Evolutionary conservation across 2,329 filamentous ascomycete genomes (phyloP), one percentile per base, ranked within the genome.

Genomic region (Incumbomyces delicatus): DNA sequence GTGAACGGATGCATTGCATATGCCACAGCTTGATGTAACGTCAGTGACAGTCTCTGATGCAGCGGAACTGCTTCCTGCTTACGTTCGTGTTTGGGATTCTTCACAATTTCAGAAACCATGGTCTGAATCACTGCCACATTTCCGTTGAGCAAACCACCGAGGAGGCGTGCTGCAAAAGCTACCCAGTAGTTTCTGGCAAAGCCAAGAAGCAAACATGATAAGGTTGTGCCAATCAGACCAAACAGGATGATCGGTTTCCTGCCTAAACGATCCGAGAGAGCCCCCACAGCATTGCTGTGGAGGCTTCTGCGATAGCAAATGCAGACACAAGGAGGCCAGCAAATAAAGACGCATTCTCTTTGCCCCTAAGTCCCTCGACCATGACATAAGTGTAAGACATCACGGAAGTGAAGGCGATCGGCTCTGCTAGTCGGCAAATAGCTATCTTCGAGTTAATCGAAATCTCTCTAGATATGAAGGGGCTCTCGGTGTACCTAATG

Each of bases 91-190:
- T 67, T 64, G 1, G 67, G 67, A 63, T 85, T 82, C 43, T 74
- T 71, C 22, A 87, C 77, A 34, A 84, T 81, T 62, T 87, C 83
- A 1, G 76, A 75, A 37, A 85, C 82, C 75, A 85, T 81, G 6
- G 81, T 85, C 50, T 82, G 69, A 78, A 87, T 81, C 3, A 87
- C 81, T 0, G 81, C 82, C 1, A 85, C 75, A 58, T 86, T 87
- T 1, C 81, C 83, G 59, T 86, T 87, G 38, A 85, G 62, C 6
- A 76, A 65, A 0, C 85, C 85, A 0, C 82, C 83, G 11, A 70
- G 55, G 41, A 68, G 65, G 5, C 67, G 54, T 12, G 66, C 67
- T 11, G 68, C 54, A 31, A 70, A 54, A 1, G 67, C 67, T 16
- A 70, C 61, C 67, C 67, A 70, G 54, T 69, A 70, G 12, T 52